phyloP scores from a whole-genome alignment of 805 yeast species.

The Candida silvatica region DNA sequence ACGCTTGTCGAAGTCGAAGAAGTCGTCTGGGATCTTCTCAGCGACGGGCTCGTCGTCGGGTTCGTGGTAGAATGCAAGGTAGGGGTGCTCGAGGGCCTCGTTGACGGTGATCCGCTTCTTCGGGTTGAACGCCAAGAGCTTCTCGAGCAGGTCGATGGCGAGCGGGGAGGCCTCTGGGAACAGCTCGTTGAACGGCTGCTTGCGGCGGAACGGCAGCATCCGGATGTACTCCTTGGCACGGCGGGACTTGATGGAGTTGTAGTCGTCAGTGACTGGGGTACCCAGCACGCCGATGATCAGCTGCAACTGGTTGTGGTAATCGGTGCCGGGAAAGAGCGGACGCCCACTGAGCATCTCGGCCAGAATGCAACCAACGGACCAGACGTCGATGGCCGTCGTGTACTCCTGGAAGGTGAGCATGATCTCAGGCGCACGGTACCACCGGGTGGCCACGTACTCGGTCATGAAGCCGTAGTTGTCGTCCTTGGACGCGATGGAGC shows the following conservation, averaged over 20 bases:
- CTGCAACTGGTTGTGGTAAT: slow-evolving; percentile 85
- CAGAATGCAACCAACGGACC: slow-evolving; percentile 95
- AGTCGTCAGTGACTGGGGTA: slow-evolving; percentile 77
- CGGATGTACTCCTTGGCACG: slow-evolving; percentile 86
- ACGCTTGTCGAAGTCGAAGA: slow-evolving; percentile 80
- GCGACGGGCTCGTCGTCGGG: slow-evolving; percentile 90
- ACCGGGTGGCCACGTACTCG: slow-evolving; percentile 94
- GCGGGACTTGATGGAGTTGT: slow-evolving; percentile 62
- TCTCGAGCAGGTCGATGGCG: slow-evolving; percentile 61
- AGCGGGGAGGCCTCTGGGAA: slow-evolving; percentile 49
- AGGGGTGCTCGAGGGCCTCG: slow-evolving; percentile 82
- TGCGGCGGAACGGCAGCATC: slow-evolving; percentile 64
- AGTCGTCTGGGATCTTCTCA: slow-evolving; percentile 73
- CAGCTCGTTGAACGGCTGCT: slow-evolving; percentile 44
- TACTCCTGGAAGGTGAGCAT: slow-evolving; percentile 92
- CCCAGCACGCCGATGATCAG: slow-evolving; percentile 81
- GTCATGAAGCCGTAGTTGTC: slow-evolving; percentile 81
- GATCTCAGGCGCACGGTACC: slow-evolving; percentile 98
- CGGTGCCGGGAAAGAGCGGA: slow-evolving; percentile 91
- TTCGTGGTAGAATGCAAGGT: slow-evolving; percentile 82
- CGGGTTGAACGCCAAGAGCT: slow-evolving; percentile 78
- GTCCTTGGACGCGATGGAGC: slow-evolving; percentile 52
- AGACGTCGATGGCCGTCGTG: slow-evolving; percentile 90
- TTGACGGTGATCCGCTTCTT: slow-evolving; percentile 72
- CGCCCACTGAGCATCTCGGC: slow-evolving; percentile 83